phyloP scores from a whole-genome alignment of 305 asterid species.

The Caryopteris hybrid region DNA sequence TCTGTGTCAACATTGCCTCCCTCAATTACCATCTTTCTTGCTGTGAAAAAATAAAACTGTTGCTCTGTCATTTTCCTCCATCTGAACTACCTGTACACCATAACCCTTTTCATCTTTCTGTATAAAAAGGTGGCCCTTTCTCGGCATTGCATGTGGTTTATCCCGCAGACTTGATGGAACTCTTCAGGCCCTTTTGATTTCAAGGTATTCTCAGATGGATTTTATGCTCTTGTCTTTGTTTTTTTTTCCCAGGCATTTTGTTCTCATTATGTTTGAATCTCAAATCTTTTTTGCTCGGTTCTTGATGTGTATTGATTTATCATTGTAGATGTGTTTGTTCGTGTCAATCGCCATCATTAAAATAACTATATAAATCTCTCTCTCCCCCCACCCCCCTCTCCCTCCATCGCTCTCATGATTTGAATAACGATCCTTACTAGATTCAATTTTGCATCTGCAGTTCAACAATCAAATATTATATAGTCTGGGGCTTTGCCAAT shows the following conservation, averaged over 20 bases:
- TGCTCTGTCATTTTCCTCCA: slow-evolving; percentile 2
- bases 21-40: neutral
- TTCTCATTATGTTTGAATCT: neutral
- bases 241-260: neutral
- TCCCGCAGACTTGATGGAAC: neutral
- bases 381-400: neutral
- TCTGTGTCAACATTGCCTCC: slow-evolving; percentile 11
- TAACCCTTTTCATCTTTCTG: neutral
- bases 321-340: neutral
- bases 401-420: neutral
- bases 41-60: neutral
- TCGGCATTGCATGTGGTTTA: slow-evolving; percentile 24
- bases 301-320: slow-evolving; percentile 12
- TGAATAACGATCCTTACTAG: slow-evolving; percentile 1
- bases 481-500: neutral
- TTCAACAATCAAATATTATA: neutral
- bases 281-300: neutral
- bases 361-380: neutral
- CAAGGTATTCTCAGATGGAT: slow-evolving; percentile 29
- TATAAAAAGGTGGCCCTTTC: slow-evolving; percentile 13
- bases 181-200: slow-evolving; percentile 15
- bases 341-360: neutral
- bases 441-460: slow-evolving; percentile 9
- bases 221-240: too few species aligned
- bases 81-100: neutral